A percentile compares a stretch with the other conserved stretches of the same genome.
These are phyloP conservation scores for Penicillium bovifimosum DNA, from an alignment of 495 filamentous ascomycete genomes.

Conservation along the genomic window DNA sequence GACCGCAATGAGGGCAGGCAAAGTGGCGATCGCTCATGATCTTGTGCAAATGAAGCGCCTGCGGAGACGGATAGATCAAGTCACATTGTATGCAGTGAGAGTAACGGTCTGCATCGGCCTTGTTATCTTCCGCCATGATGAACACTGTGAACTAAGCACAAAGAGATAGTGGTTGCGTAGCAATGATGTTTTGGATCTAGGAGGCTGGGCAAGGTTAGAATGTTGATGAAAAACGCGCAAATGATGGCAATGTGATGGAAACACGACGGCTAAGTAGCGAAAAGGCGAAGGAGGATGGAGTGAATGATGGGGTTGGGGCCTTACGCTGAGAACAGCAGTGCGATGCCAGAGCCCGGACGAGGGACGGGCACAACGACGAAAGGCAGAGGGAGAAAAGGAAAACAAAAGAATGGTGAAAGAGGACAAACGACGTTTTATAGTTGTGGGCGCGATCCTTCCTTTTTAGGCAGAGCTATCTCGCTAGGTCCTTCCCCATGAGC, in stretches of 20 bases:
- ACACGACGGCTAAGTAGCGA: neutral
- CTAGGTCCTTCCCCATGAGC: no score
- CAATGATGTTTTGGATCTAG: neutral
- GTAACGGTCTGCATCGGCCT: conserved; percentile 35
- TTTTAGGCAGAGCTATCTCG: neutral
- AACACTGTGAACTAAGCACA: neutral
- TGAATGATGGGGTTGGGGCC: no score
- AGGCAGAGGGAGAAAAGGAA: neutral
- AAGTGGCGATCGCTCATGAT: conserved; percentile 39
- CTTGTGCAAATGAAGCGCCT: conserved; percentile 37
- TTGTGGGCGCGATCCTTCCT: neutral
- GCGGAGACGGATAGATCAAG: conserved; percentile 41
- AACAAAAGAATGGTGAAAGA: neutral
- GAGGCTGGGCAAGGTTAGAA: neutral
- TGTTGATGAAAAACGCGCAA: neutral
- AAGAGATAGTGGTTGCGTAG: neutral
- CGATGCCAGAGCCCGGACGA: neutral
- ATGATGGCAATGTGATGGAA: neutral
- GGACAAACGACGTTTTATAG: no score
- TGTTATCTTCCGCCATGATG: conserved; percentile 30
- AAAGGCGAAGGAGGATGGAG: no score
- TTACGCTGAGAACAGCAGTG: neutral
- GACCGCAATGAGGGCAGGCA: conserved; percentile 46
- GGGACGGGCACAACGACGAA: neutral
- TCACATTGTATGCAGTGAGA: conserved; percentile 50